phyloP scores from a whole-genome alignment of 2,329 filamentous ascomycete genomes.

The Neonectria ditissima region DNA sequence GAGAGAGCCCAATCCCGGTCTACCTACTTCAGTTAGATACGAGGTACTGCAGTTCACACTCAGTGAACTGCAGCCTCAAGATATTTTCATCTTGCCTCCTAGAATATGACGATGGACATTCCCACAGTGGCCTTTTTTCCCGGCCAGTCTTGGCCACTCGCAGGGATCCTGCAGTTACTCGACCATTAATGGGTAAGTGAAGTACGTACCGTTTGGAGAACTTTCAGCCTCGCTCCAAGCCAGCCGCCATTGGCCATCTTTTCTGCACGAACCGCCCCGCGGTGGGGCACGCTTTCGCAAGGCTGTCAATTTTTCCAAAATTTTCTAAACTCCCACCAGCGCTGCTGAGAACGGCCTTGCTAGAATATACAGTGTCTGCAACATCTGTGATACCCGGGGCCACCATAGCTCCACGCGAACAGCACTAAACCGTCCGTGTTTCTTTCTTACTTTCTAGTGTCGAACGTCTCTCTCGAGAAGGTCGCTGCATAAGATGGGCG shows the following conservation, averaged over 20 bases:
- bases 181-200: neutral
- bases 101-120: neutral
- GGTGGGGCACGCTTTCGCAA: conserved; percentile 40
- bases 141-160: neutral
- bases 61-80: neutral
- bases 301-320: conserved; percentile 44
- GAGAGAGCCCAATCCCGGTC: neutral
- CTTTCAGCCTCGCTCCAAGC: conserved; percentile 37
- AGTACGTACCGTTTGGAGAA: neutral
- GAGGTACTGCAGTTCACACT: neutral
- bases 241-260: conserved; percentile 16
- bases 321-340: conserved; percentile 41
- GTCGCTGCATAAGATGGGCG: conserved; percentile 49
- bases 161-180: neutral
- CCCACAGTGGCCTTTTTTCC: neutral
- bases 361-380: conserved; percentile 15
- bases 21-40: no score
- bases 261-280: conserved; percentile 30
- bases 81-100: neutral
- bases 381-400: conserved; percentile 33
- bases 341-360: conserved; percentile 29
- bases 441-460: neutral
- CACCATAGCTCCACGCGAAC: conserved; percentile 24
- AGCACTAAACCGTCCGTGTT: conserved; percentile 3
- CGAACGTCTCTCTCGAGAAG: neutral